phyloP scores from a whole-genome alignment of 495 filamentous ascomycete genomes.

The Trichoderma orchidacearum region DNA sequence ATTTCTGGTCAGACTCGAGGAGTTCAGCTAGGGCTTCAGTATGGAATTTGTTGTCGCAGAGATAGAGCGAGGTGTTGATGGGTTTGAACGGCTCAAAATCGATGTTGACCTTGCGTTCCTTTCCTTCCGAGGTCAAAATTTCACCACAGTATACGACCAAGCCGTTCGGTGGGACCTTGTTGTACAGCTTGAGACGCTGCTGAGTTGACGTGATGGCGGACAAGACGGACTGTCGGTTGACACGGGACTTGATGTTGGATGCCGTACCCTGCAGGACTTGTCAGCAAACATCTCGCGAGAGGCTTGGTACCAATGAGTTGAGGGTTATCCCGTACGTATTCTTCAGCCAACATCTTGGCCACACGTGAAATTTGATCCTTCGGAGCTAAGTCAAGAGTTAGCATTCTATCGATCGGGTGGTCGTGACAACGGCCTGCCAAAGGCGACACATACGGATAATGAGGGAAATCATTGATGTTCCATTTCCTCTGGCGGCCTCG shows the following conservation, averaged over 20 bases:
- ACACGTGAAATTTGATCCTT: slow-evolving; percentile 96
- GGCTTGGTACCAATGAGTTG: not conserved
- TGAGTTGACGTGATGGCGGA: slow-evolving; percentile 98
- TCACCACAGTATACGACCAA: slow-evolving; percentile 98
- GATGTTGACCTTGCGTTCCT: slow-evolving; percentile 98
- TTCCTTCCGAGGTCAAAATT: slow-evolving; percentile 97
- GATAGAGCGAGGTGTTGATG: slow-evolving; percentile 97
- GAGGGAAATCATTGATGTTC: slow-evolving; percentile 96
- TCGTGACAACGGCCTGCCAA: not conserved
- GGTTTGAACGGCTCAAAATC: slow-evolving; percentile 99
- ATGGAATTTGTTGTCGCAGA: slow-evolving; percentile 99
- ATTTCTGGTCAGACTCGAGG: slow-evolving; percentile 95
- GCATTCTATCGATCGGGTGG: slow-evolving; percentile 2
- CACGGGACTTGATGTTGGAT: slow-evolving; percentile 98
- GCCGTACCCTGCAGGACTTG: slow-evolving; percentile 61
- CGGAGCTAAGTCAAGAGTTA: slow-evolving; percentile 45
- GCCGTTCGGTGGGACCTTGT: slow-evolving; percentile 94
- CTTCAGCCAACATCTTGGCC: slow-evolving; percentile 99
- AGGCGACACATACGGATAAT: slow-evolving; percentile 71
- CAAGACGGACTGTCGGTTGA: slow-evolving; percentile 93
- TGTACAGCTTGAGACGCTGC: slow-evolving; percentile 96
- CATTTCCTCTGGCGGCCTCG: slow-evolving; percentile 85
- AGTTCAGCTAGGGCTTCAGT: slow-evolving; percentile 94
- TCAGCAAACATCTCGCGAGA: slow-evolving; percentile 1
- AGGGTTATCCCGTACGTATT: slow-evolving; percentile 57